phyloP scores from a whole-genome alignment of 2,329 filamentous ascomycete genomes.

The Alternaria brassicae region DNA sequence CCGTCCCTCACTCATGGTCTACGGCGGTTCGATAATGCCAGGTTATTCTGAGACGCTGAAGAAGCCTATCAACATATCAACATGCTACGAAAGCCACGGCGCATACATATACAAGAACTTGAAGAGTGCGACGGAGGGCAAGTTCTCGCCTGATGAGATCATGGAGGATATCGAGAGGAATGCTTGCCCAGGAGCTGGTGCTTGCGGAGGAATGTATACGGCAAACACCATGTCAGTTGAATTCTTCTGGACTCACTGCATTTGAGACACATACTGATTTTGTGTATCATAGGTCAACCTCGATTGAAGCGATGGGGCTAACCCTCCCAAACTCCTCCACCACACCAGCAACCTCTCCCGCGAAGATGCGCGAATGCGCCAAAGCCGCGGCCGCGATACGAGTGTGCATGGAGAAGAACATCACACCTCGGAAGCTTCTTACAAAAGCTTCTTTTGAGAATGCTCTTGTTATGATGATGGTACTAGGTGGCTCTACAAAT shows the following conservation, averaged over 20 bases:
- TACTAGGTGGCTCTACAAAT: slow-evolving; percentile 88
- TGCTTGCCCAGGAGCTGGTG: slow-evolving; percentile 79
- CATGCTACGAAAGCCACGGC: slow-evolving; percentile 86
- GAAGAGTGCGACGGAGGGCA: slow-evolving; percentile 70
- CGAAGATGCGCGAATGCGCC: slow-evolving; percentile 86
- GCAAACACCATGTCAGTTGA: slow-evolving; percentile 77
- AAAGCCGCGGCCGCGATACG: slow-evolving; percentile 80
- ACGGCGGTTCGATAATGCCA: slow-evolving; percentile 88
- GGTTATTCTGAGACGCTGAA: slow-evolving; percentile 81
- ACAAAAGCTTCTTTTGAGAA: slow-evolving; percentile 86
- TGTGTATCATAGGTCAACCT: background rate
- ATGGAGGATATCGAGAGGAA: slow-evolving; percentile 82
- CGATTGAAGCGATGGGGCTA: slow-evolving; percentile 72
- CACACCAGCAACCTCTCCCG: slow-evolving; percentile 78
- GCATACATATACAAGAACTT: slow-evolving; percentile 81
- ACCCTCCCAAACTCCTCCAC: slow-evolving; percentile 83
- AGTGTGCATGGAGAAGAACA: slow-evolving; percentile 80
- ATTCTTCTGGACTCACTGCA: background rate
- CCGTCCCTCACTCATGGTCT: slow-evolving; percentile 92
- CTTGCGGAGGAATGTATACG: slow-evolving; percentile 92
- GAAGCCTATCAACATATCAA: slow-evolving; percentile 84
- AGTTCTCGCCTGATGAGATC: slow-evolving; percentile 76
- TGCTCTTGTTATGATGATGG: slow-evolving; percentile 88
- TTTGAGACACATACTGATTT: background rate
- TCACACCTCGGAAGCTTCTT: slow-evolving; percentile 79